Conservation (phyloP, 1,139 yeast genomes). For the Candida albicans region DNA sequence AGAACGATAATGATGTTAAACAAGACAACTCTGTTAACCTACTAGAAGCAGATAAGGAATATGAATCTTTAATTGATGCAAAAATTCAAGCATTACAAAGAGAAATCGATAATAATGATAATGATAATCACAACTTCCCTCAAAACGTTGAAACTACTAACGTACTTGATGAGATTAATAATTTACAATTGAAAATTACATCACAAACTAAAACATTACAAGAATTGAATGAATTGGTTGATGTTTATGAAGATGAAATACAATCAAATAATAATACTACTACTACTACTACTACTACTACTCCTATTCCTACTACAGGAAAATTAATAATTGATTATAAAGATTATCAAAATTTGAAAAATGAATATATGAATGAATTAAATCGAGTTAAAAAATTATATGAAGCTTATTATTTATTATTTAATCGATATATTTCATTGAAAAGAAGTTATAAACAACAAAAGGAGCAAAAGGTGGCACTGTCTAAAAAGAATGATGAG, state of each 20-base stretch:
- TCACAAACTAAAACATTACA: constrained; percentile 24
- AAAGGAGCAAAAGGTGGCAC: constrained; percentile 21
- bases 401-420: constrained; percentile 40
- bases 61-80: constrained; percentile 6
- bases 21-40: too few relatives aligned
- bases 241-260: constrained; percentile 18
- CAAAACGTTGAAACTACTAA: constrained; percentile 8
- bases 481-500: constrained; percentile 19
- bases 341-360: constrained; percentile 24
- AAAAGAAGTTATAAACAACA: constrained; percentile 18
- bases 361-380: constrained; percentile 34
- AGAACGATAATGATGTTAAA: too few relatives aligned
- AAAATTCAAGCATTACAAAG: constrained; percentile 17
- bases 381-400: constrained; percentile 31
- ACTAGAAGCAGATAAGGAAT: neutral
- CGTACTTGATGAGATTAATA: constrained; percentile 12
- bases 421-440: constrained; percentile 40
- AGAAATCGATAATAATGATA: constrained; percentile 16
- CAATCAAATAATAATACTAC: too few relatives aligned
- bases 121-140: constrained; percentile 3
- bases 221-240: constrained; percentile 23
- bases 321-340: constrained; percentile 3
- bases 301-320: too few relatives aligned
- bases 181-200: constrained; percentile 16
- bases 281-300: too few relatives aligned